A percentile compares a stretch with the other conserved stretches of the same genome.
phyloP scores from a whole-genome alignment of 345 rosid genomes.

The Xanthoceras sorbifolium region DNA sequence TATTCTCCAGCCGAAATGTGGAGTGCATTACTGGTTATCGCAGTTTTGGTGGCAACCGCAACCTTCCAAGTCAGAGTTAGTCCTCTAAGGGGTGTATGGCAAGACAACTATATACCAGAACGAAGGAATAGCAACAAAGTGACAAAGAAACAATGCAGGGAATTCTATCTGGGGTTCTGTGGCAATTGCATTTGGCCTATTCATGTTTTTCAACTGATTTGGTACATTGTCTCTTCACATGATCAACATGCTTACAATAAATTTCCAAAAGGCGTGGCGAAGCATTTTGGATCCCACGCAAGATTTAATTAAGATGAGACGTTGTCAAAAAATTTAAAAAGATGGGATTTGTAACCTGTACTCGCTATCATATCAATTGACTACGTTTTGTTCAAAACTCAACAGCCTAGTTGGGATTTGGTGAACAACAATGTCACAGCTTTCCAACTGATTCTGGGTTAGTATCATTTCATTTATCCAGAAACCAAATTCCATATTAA shows the following conservation, averaged over 20 bases:
- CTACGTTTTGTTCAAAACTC: no score
- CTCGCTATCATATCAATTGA: no score
- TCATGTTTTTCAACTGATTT: conserved; percentile 45
- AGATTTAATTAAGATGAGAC: no score
- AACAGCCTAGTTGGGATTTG: no score
- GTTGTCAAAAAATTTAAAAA: no score
- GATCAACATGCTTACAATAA: conserved; percentile 43
- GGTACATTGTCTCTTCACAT: conserved; percentile 47
- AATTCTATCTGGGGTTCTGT: conserved; percentile 41
- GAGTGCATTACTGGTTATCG: conserved; percentile 44
- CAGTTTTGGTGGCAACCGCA: conserved; percentile 55
- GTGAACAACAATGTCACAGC: no score
- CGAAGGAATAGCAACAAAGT: conserved; percentile 15
- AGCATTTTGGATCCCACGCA: no score
- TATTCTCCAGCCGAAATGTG: conserved; percentile 59
- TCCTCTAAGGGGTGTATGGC: conserved; percentile 64
- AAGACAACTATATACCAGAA: conserved; percentile 29
- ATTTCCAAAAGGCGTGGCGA: no score
- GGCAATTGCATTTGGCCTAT: conserved; percentile 27
- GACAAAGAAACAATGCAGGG: conserved; percentile 46
- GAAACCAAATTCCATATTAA: background rate
- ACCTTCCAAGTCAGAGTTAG: conserved; percentile 49
- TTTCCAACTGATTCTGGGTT: background rate
- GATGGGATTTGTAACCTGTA: no score
- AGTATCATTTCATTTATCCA: background rate